Evolutionary conservation across 192 early-diverging fungal genomes (phyloP).

Genomic region (Coemansia sp.): DNA sequence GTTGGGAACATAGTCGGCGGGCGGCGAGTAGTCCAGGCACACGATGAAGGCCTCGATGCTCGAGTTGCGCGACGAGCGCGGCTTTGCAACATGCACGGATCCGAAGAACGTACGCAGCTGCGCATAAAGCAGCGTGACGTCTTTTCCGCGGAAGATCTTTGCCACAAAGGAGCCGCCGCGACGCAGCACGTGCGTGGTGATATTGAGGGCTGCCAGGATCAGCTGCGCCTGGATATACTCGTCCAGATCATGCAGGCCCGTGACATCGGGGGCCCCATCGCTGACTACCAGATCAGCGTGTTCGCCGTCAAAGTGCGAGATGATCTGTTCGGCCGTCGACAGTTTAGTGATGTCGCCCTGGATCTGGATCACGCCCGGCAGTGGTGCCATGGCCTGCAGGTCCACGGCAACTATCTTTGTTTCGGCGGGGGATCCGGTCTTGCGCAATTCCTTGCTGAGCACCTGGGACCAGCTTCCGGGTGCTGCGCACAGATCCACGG

Average conservation of each 20-base stretch:
- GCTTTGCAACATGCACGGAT: constrained; percentile 89
- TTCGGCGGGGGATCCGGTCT: constrained; percentile 46
- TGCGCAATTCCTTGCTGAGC: constrained; percentile 63
- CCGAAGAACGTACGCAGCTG: constrained; percentile 92
- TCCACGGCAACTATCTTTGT: constrained; percentile 93
- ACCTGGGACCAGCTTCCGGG: constrained; percentile 99
- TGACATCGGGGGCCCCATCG: constrained; percentile 96
- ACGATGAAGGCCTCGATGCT: constrained; percentile 95
- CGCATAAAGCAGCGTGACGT: constrained; percentile 86
- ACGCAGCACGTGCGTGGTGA: constrained; percentile 90
- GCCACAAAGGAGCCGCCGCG: constrained; percentile 94
- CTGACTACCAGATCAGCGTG: constrained; percentile 93
- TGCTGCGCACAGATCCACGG: constrained; percentile 97
- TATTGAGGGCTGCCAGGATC: constrained; percentile 92
- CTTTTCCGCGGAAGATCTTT: constrained; percentile 97
- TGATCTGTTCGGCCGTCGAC: constrained; percentile 88
- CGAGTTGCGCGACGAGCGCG: constrained; percentile 89
- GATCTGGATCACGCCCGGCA: constrained; percentile 89
- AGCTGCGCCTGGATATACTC: constrained; percentile 99
- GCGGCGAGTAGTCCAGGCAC: constrained; percentile 87
- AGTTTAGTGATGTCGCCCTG: constrained; percentile 98
- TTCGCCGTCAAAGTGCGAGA: constrained; percentile 84
- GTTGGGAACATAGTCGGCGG: constrained; percentile 78
- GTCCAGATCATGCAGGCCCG: constrained; percentile 97
- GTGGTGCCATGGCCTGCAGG: constrained; percentile 94